These are phyloP conservation scores for Austroboletus festivus DNA, from an alignment of 768 basidiomycete species.

Conservation along the genomic window DNA sequence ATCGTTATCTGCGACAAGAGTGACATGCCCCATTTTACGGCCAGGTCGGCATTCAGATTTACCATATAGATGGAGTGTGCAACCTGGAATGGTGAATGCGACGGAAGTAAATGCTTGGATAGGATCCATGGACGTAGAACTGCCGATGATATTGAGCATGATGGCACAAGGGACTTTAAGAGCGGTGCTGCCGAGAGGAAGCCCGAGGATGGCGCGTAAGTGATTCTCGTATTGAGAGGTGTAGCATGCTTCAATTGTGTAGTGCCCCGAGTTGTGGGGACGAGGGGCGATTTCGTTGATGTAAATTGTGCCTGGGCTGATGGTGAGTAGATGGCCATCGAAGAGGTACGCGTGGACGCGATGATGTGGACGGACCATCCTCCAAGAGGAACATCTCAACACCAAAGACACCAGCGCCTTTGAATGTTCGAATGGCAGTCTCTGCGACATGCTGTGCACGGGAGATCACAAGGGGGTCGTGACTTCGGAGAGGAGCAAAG, in stretches of 20 bases:
- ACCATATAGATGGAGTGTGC: conserved; percentile 89
- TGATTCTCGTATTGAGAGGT: conserved; percentile 98
- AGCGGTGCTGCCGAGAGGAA: conserved; percentile 85
- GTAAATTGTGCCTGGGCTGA: conserved; percentile 58
- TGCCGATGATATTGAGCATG: conserved; percentile 96
- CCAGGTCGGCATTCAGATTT: conserved; percentile 86
- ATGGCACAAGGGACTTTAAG: conserved; percentile 83
- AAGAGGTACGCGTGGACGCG: not conserved
- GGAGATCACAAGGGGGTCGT: conserved; percentile 49
- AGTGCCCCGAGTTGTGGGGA: conserved; percentile 98
- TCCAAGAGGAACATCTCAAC: conserved; percentile 96
- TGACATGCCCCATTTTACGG: conserved; percentile 98
- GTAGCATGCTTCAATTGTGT: conserved; percentile 96
- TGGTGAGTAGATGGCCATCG: not conserved
- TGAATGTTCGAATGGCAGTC: conserved; percentile 69
- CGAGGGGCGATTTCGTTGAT: conserved; percentile 98
- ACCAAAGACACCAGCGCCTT: conserved; percentile 93
- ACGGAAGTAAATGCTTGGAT: conserved; percentile 52
- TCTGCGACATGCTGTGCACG: conserved; percentile 76
- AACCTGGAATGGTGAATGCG: conserved; percentile 71
- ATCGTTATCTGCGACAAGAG: conserved; percentile 79
- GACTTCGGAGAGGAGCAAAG: conserved; percentile 76
- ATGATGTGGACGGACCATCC: conserved; percentile 54
- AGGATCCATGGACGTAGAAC: conserved; percentile 61
- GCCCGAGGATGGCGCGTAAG: conserved; percentile 85